phyloP scores from a whole-genome alignment of 2,329 filamentous ascomycete genomes.

The Aureobasidium sp. region DNA sequence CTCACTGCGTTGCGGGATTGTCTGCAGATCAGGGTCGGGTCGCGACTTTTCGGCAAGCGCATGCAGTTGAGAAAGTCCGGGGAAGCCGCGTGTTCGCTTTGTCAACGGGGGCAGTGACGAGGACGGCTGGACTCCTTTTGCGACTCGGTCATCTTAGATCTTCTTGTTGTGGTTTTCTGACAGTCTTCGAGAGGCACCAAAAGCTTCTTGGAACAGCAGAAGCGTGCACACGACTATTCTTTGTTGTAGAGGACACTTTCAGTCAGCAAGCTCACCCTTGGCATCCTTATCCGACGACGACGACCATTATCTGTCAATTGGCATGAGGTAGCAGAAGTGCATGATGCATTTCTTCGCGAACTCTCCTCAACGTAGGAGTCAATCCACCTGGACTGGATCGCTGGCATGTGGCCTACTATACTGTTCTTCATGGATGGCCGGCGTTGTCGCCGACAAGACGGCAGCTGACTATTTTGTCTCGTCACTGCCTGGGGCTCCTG shows the following conservation, averaged over 20 bases:
- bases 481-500: slow-evolving; percentile 75
- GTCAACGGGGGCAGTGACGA: neutral
- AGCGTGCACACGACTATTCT: neutral
- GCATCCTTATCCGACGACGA: slow-evolving; percentile 4
- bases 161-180: neutral
- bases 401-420: slow-evolving; percentile 14
- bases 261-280: neutral
- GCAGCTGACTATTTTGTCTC: slow-evolving; percentile 87
- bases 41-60: neutral
- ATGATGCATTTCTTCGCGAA: neutral
- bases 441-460: slow-evolving; percentile 42
- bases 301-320: neutral
- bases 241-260: neutral
- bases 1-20: neutral
- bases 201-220: neutral
- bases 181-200: neutral
- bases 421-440: slow-evolving; percentile 14
- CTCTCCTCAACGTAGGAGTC: slow-evolving; percentile 3
- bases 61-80: neutral
- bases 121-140: neutral
- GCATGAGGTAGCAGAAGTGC: slow-evolving; percentile 6
- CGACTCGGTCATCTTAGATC: neutral
- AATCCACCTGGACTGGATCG: neutral
- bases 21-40: neutral
- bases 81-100: slow-evolving; percentile 13